Percentiles rank a stretch among this genome's conserved stretches.
Conservation (phyloP, 2,329 filamentous ascomycete genomes). For the Fusarium papillatum region DNA sequence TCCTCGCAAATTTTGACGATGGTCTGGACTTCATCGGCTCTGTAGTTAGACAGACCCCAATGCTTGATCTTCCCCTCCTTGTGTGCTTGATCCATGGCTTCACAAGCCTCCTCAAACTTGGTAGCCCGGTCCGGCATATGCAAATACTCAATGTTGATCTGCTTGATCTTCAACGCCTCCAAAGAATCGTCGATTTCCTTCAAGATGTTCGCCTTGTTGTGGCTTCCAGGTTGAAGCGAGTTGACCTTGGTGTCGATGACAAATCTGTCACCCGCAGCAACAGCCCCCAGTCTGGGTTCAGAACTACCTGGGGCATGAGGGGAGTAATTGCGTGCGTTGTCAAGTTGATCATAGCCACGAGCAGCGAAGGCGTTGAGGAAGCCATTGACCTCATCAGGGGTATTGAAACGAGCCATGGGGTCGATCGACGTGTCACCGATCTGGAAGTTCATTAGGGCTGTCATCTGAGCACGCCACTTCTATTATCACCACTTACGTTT, state of each 20-base stretch:
- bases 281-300: conserved; percentile 48
- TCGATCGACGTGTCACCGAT: conserved; percentile 40
- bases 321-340: conserved; percentile 51
- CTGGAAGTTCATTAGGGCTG: conserved; percentile 10
- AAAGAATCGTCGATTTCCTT: conserved; percentile 49
- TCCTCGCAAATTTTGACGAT: conserved; percentile 58
- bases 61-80: conserved; percentile 57
- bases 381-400: conserved; percentile 41
- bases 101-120: conserved; percentile 54
- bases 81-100: conserved; percentile 57
- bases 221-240: conserved; percentile 41
- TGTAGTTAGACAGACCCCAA: conserved; percentile 62
- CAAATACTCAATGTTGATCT: conserved; percentile 39
- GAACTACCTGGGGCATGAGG: conserved; percentile 40
- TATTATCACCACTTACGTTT: conserved; percentile 6
- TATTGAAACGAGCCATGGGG: conserved; percentile 41
- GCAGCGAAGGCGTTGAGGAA: conserved; percentile 34
- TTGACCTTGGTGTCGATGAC: conserved; percentile 53
- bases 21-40: conserved; percentile 57
- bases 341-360: conserved; percentile 46
- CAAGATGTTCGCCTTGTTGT: conserved; percentile 45
- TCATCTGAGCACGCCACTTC: background rate
- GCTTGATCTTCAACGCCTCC: conserved; percentile 40
- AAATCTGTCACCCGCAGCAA: conserved; percentile 45
- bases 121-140: conserved; percentile 54